phyloP scores from a whole-genome alignment of 176 grass and related monocot genomes.

The Carex littledalei region DNA sequence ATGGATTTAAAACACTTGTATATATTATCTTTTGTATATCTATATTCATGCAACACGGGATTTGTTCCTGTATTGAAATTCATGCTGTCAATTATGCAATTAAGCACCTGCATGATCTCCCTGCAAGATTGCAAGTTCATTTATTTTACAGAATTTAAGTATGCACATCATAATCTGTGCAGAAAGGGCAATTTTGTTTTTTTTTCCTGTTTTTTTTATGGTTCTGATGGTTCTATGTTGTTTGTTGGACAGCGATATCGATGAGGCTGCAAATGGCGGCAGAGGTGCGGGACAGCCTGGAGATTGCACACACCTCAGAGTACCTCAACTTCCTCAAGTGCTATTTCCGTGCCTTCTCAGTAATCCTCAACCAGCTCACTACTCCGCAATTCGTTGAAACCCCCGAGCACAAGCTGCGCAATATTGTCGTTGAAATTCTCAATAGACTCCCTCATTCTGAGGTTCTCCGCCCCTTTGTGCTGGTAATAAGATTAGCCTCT shows the following conservation, averaged over 20 bases:
- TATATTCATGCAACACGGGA: background rate
- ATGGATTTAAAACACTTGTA: background rate
- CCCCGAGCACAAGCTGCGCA: slow-evolving; percentile 84
- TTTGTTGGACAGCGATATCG: slow-evolving; percentile 51
- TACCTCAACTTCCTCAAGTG: slow-evolving; percentile 91
- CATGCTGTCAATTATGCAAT: background rate
- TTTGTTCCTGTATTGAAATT: background rate
- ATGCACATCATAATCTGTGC: background rate
- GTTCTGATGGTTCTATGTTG: background rate
- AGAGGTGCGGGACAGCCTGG: slow-evolving; percentile 89
- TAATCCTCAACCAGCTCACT: slow-evolving; percentile 66
- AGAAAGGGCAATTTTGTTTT: background rate
- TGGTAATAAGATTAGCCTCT: slow-evolving; percentile 13
- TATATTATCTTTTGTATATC: background rate
- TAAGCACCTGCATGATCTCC: background rate
- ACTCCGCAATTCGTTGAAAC: slow-evolving; percentile 63
- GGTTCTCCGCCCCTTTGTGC: slow-evolving; percentile 91
- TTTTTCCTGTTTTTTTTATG: background rate
- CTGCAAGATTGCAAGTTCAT: background rate
- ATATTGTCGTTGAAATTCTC: slow-evolving; percentile 94
- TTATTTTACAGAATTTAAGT: background rate
- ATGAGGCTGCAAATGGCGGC: slow-evolving; percentile 71
- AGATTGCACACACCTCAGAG: slow-evolving; percentile 92
- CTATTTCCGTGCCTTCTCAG: slow-evolving; percentile 93
- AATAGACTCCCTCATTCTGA: slow-evolving; percentile 96